Base-by-base conservation (phyloP, 805 yeast species). In the Monosporozyma solicola region DNA sequence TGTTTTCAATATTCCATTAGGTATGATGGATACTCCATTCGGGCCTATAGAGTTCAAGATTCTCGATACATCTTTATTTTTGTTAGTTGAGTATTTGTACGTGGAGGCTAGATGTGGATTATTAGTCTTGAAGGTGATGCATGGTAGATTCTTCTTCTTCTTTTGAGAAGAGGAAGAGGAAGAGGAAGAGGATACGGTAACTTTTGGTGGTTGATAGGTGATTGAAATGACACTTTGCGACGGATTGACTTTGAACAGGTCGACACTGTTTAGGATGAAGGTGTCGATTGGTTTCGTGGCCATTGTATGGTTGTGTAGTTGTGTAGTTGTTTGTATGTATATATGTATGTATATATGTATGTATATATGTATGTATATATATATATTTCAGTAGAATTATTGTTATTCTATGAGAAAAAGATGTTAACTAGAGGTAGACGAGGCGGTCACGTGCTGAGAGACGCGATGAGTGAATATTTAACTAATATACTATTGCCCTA, bases 41-140 rank as follows among this genome's bases (percentile, higher is more conserved):
- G 90, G 90, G 0, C 95, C 95, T 48, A 89, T 63, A 6, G 87
- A 85, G 49, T 87, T 79, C 64, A 87, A 70, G 24, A 89, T 63
- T 58, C 91, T 77, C 25, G 87, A 81, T 47, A 90, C 77, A 66
- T 89, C 95, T 64, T 88, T 87, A 48, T 76, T 69, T 58, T 84
- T 83, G 56, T 72, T 71, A 0, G 92, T 82, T 54, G 72, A 74
- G 63, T 75, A 80, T 55, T 74, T 76, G 66, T 83, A 77, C 55
- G 83, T 76, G 43, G 82, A 74, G 7, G 91, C 91, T 16, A 80
- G 72, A 16, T 71, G 75, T 2, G 90, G 78, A 63, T 87, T 89
- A 59, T 69, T 83, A 0, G 85, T 76, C 63, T 85, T 87, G 66
- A 85, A 80, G 7, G 63, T 48, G 2, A 65, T 70, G 9, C 39